A percentile compares a stretch with the other conserved stretches of the same genome.
phyloP scores from a whole-genome alignment of 768 basidiomycete species.

The Tremella fuciformis region DNA sequence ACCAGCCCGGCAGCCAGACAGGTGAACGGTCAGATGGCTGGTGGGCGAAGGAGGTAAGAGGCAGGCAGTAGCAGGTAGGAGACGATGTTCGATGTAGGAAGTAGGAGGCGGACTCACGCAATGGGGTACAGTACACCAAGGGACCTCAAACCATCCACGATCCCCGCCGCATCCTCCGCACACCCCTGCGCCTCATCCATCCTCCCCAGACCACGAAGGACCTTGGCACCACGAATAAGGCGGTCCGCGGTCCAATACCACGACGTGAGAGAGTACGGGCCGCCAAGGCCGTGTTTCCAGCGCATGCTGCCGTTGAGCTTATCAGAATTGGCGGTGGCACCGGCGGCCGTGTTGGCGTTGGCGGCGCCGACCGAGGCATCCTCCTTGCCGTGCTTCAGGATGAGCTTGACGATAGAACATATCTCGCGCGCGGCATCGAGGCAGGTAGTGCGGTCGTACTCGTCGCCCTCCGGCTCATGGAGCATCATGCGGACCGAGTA shows the following conservation, averaged over 20 bases:
- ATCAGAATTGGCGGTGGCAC: background rate
- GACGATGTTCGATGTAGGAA: background rate
- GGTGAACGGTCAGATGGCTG: too few relatives aligned
- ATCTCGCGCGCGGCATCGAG: constrained; percentile 9
- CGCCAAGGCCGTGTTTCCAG: constrained; percentile 16
- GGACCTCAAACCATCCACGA: constrained; percentile 5
- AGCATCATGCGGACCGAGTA: background rate
- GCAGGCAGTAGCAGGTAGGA: background rate
- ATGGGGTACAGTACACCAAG: constrained; percentile 4
- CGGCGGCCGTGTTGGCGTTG: too few relatives aligned
- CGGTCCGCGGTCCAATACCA: constrained; percentile 21
- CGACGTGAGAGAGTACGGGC: constrained; percentile 19
- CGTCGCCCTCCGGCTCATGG: constrained; percentile 12
- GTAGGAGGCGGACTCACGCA: background rate
- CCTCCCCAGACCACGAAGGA: constrained; percentile 12
- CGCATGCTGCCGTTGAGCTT: background rate
- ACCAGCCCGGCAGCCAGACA: too few relatives aligned
- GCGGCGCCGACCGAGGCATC: background rate
- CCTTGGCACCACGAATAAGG: constrained; percentile 16
- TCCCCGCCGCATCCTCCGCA: constrained; percentile 9
- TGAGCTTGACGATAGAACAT: constrained; percentile 15
- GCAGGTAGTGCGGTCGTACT: constrained; percentile 10
- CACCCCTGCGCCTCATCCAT: constrained; percentile 7
- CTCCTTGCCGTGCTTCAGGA: constrained; percentile 7
- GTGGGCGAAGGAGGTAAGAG: too few relatives aligned